These are phyloP conservation scores for Suillus fuscotomentosus DNA, from an alignment of 768 basidiomycete species.

Conservation along the genomic window DNA sequence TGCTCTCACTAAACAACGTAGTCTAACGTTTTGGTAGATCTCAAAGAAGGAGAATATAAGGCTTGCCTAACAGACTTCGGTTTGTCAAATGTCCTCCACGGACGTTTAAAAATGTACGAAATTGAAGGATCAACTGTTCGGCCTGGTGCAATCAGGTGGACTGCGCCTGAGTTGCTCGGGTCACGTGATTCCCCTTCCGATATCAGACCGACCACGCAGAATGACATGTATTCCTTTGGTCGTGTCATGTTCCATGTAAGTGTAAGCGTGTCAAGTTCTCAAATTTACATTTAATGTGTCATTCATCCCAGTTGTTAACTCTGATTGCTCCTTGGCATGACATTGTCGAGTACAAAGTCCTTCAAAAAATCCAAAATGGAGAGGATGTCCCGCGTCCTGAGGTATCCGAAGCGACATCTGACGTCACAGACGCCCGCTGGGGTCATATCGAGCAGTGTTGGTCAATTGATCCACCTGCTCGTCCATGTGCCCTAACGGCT, in stretches of 20 bases:
- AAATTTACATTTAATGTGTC: not conserved
- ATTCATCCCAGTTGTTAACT: not conserved
- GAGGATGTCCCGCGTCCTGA: not conserved
- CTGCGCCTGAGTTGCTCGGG: constrained; percentile 36
- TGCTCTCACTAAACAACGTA: constrained; percentile 7
- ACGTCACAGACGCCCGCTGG: not conserved
- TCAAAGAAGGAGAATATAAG: constrained; percentile 26
- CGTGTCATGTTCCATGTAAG: constrained; percentile 16
- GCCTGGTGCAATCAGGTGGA: constrained; percentile 40
- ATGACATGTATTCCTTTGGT: constrained; percentile 39
- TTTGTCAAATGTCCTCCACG: constrained; percentile 35
- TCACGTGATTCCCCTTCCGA: not conserved
- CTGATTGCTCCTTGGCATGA: not conserved
- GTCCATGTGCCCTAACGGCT: not conserved
- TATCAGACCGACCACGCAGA: constrained; percentile 21
- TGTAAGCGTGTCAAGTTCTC: not conserved
- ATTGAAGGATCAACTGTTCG: not conserved
- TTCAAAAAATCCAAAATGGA: not conserved
- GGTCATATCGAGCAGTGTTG: not conserved
- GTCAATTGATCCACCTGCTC: not conserved
- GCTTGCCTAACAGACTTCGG: constrained; percentile 43
- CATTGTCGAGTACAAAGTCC: not conserved
- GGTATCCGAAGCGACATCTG: not conserved
- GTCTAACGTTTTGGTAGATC: constrained; percentile 42
- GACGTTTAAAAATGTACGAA: constrained; percentile 4